phyloP scores from a whole-genome alignment of 2,329 filamentous ascomycete species.

The Cytospora leucostoma region DNA sequence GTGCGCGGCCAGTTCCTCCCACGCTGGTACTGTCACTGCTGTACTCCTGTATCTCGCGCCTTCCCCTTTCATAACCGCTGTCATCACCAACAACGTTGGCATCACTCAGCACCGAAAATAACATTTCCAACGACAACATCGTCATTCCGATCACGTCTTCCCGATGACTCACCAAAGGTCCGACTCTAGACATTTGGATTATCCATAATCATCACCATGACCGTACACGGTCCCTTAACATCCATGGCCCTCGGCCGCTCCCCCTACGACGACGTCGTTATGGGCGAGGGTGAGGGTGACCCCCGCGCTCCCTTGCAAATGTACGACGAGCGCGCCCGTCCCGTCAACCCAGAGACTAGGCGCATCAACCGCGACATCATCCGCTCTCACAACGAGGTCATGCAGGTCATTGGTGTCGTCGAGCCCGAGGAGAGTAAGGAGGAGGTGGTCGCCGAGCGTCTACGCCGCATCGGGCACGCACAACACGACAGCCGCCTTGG shows the following conservation, averaged over 20 bases:
- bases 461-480: constrained; percentile 43
- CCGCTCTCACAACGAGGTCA: constrained; percentile 63
- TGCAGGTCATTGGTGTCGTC: constrained; percentile 63
- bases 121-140: not conserved
- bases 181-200: not conserved
- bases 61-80: not conserved
- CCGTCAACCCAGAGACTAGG: constrained; percentile 56
- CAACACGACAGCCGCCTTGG: constrained; percentile 52
- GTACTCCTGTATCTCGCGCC: constrained; percentile 1
- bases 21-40: not conserved
- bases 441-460: constrained; percentile 43
- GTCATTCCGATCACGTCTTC: not conserved
- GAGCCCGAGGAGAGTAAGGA: constrained; percentile 53
- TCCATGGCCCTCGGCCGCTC: constrained; percentile 61
- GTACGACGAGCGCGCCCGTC: constrained; percentile 58
- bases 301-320: constrained; percentile 47
- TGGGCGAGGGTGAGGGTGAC: constrained; percentile 49
- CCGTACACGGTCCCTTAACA: constrained; percentile 56
- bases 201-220: constrained; percentile 44
- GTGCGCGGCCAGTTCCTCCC: not conserved
- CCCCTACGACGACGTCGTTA: constrained; percentile 59
- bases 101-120: not conserved
- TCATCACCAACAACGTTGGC: not conserved
- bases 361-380: constrained; percentile 59
- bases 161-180: not conserved